phyloP scores from a whole-genome alignment of 805 yeast genomes.

The Deakozyma indianensis region DNA sequence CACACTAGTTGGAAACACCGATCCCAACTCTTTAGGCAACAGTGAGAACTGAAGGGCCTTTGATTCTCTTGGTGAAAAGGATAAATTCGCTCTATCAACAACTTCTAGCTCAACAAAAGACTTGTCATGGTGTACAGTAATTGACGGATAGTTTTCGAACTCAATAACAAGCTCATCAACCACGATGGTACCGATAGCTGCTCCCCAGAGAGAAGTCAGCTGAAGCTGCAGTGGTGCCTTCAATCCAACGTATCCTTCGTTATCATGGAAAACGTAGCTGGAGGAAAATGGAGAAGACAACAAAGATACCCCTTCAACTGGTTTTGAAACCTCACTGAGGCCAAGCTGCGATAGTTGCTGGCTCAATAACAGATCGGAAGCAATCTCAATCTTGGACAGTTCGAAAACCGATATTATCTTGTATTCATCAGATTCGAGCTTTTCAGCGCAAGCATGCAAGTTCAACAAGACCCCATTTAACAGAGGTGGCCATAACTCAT shows the following conservation, averaged over 20 bases:
- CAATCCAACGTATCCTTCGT: background rate
- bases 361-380: background rate
- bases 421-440: background rate
- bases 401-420: background rate
- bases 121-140: background rate
- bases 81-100: conserved; percentile 9
- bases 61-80: conserved; percentile 8
- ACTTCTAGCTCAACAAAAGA: background rate
- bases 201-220: background rate
- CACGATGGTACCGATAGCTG: background rate
- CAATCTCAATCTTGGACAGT: background rate
- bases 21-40: conserved; percentile 11
- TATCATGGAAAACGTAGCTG: background rate
- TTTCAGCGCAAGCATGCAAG: background rate
- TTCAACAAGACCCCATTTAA: background rate
- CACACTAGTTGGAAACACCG: background rate
- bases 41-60: conserved; percentile 11
- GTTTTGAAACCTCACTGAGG: background rate
- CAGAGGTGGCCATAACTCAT: background rate
- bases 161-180: background rate
- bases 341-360: background rate
- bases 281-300: background rate
- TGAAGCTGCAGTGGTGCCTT: background rate
- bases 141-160: background rate
- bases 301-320: background rate